Evolutionary conservation across 2,329 filamentous ascomycete genomes (phyloP), one percentile per base, ranked within the genome.

Genomic region (Microsporum ferrugineum): DNA sequence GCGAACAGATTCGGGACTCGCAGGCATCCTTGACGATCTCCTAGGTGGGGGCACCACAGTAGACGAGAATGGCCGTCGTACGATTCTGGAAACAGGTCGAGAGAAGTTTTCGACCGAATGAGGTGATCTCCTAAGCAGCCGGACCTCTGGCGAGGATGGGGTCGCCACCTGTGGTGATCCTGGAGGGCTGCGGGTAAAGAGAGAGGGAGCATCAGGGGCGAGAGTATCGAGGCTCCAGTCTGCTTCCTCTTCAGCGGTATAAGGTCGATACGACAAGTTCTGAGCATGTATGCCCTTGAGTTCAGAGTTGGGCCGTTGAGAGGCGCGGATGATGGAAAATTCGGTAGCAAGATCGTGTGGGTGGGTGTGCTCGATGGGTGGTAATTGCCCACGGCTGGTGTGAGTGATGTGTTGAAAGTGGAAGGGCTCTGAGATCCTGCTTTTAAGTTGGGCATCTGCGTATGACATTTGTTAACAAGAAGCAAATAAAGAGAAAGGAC

Each of bases 381-480:
- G 76, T 61, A 84, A 77, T 61, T 85, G 79, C 29, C 78, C 71
- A 29, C 79, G 78, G 61, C 79, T 78, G 33, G 82, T 83, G 67
- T 86, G 83, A 39, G 82, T 82, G 59, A 86, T 71, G 67, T 86
- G 84, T 64, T 85, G 82, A 68, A 86, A 86, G 66, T 84, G 81
- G 70, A 84, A 86, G 1, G 84, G 84, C 61, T 79, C 78, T 0
- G 84, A 86, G 59, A 86, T 86, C 61, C 75, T 73, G 47, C 71
- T 72, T 68, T 81, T 82, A 59, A 76, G 61, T 23, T 71, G 71
- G 60, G 73, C 71, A 65, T 73, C 75, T 77, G 63, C 47, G 64
- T 29, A 33, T 29, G 14, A 5, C 5, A 47, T 36, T n/a, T 12
- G 51, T 36, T 33, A 33, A 38, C 29, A 12, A 41, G 38, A 60